Base-by-base conservation (phyloP, 805 yeast species). In the Crinitomyces ghanaensis region DNA sequence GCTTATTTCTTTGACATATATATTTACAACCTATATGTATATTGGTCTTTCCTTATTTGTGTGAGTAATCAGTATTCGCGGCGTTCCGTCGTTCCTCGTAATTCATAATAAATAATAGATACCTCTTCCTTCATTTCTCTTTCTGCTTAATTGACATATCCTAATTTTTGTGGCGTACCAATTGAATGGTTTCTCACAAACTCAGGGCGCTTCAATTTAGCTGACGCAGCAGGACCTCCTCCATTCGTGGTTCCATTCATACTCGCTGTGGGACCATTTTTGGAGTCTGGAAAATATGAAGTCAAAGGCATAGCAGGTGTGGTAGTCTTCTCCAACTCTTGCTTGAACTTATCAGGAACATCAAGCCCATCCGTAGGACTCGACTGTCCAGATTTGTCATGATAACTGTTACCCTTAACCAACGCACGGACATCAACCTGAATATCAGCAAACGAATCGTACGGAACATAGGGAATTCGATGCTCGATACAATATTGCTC, bases 401-500 rank as follows among this genome's bases (percentile, higher is more conserved):
- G 45, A 28, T 40, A 39, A 30, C 30, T 35, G 30, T 42, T 43
- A n/a, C 42, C 45, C 3, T 23, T 13, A 19, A 56, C 48, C 26
- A 56, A 41, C 19, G 38, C 44, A 39, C 46, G 43, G 24, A 56
- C 40, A 30, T 58, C 66, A 23, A 47, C 48, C 41, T 56, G 45
- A 33, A 63, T 58, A 31, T 62, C 65, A 38, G 51, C 52, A 50
- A 62, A 62, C 13, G 60, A 49, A 41, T 57, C 58, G 42, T 57
- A 62, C 9, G 65, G 61, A 31, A 62, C 57, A 46, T 60, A 61
- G 6, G 62, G 62, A 34, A 62, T 55, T 38, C 45, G 45, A 46
- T 62, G 54, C 42, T 57, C 55, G 28, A 51, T 37, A 44, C 67
- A 62, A 51, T 57, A 62, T 40, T 56, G 47, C 48, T 62, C 67